A percentile compares a stretch with the other conserved stretches of the same genome.
phyloP scores from a whole-genome alignment of 1,284 basidiomycete genomes.

The Irpex sp. region DNA sequence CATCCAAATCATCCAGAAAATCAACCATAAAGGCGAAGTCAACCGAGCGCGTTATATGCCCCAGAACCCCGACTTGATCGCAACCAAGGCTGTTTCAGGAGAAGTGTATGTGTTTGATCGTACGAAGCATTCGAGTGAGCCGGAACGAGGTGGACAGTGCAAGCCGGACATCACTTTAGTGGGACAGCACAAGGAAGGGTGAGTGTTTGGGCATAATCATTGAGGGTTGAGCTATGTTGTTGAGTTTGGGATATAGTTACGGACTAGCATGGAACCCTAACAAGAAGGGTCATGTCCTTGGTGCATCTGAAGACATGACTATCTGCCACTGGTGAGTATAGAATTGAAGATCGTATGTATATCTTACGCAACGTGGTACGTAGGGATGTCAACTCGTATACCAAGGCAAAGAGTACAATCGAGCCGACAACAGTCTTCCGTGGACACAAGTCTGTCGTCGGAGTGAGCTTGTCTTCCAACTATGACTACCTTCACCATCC shows the following conservation, averaged over 20 bases:
- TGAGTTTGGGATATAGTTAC: conserved; percentile 52
- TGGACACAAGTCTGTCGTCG: conserved; percentile 88
- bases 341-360: not conserved
- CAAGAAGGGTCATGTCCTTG: conserved; percentile 83
- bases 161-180: conserved; percentile 89
- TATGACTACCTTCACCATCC: not conserved
- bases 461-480: conserved; percentile 47
- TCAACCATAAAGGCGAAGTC: conserved; percentile 96
- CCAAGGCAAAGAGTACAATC: conserved; percentile 75
- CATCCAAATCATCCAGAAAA: conserved; percentile 89
- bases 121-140: conserved; percentile 94
- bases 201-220: conserved; percentile 25
- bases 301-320: conserved; percentile 94
- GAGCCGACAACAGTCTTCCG: conserved; percentile 83
- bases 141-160: conserved; percentile 79
- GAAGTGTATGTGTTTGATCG: conserved; percentile 95
- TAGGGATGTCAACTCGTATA: conserved; percentile 92
- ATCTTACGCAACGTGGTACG: conserved; percentile 2
- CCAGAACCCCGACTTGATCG: conserved; percentile 95
- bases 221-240: not conserved
- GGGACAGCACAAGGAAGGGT: conserved; percentile 95
- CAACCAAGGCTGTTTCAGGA: conserved; percentile 89
- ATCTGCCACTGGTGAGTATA: conserved; percentile 84
- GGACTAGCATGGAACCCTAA: conserved; percentile 91
- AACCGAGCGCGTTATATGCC: conserved; percentile 99